Base-by-base conservation (phyloP, 2,329 filamentous ascomycete genomes). In the Colletotrichum sp. region DNA sequence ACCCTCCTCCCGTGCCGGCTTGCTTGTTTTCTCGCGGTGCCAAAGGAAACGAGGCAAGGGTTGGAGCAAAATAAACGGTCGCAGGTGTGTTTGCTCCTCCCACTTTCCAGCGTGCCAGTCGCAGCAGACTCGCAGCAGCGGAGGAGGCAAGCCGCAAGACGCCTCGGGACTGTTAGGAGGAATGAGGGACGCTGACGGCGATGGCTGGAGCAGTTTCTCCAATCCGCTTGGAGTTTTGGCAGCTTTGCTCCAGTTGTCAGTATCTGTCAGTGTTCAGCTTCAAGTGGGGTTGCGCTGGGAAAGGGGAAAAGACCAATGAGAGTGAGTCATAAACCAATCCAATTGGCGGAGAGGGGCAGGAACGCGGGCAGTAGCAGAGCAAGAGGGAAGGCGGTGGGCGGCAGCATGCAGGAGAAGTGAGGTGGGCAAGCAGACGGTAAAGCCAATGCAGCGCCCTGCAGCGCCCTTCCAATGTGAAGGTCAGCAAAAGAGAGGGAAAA, bases 21-120 rank as follows among this genome's bases (percentile, higher is more conserved):
- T 24, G 16, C 36, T 73, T 39, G 39, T 36, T 34, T 36, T 24
- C 64, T 67, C 63, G 24, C 18, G 3, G 10, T 30, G 15, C 62
- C n/a, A 34, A 60, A 69, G 9, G 26, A n/a, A 57, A 28, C 32
- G 7, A 39, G 28, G n/a, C 44, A 22, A 48, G 44, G 44, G 2
- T 48, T 48, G n/a, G n/a, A 22, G 44, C 6, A 13, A 48, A 22
- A 48, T 48, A 59, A 28, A 36, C 28, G 48, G 69, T 44, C 64
- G 36, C 55, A 68, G 69, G 24, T 36, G 30, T 68, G 32, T 71
- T 71, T 72, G 62, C 70, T 72, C 69, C 62, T 44, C 70, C 62
- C 48, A 68, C 71, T 69, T 73, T 55, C 39, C 65, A 44, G 59
- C 28, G n/a, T 30, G 15, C 26, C 57, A 60, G 55, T 59, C 6